Base-by-base conservation (phyloP, 73 alveolate genomes). In the Paramecium sexaurelia region DNA sequence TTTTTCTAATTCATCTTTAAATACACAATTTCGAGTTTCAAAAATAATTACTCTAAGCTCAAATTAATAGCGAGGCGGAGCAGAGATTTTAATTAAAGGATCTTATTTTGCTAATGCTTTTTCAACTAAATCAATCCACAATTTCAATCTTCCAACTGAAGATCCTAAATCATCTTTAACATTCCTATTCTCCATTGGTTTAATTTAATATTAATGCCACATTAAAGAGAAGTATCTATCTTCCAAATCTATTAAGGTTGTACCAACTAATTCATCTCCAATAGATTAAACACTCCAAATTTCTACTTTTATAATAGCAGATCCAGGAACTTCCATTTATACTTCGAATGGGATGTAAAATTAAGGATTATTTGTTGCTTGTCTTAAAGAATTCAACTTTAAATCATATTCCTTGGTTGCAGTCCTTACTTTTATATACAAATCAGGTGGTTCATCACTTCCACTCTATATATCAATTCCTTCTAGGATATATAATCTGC, bases 1-100 rank as follows among this genome's bases (percentile, higher is more conserved):
- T 47, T 91, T 94, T 24, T 92, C 94, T 11, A 92, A 91, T 47
- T 95, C 96, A 75, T 95, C 98, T 88, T 95, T 95, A 41, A 95
- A 94, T 13, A 85, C 94, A 43, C 94, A 88, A 69, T 88, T 82
- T 68, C 73, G 68, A 7, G 94, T 88, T 43, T 88, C 94, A 75
- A 55, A 88, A 69, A 88, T 71, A 40, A 88, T 69, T 27, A 61
- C 55, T 88, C 94, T 88, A 3, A 88, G 17, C 45, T 88, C 94
- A 61, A 88, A 67, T 69, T 40, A 73, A 88, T 88, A 88, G 0
- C 87, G 27, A 7, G 94, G 94, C n/a, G 94, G 94, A 27, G 78
- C 75, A 26, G 94, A 43, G 13, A 88, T 88, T 27, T 68, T 75
- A 43, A 88, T 68, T 9, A 82, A 10, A 20, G 94, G 94, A 24